Percentiles rank a stretch among this genome's conserved stretches.
phyloP scores from a whole-genome alignment of 106 monocot species.

The Alisma plantagoaquatica region DNA sequence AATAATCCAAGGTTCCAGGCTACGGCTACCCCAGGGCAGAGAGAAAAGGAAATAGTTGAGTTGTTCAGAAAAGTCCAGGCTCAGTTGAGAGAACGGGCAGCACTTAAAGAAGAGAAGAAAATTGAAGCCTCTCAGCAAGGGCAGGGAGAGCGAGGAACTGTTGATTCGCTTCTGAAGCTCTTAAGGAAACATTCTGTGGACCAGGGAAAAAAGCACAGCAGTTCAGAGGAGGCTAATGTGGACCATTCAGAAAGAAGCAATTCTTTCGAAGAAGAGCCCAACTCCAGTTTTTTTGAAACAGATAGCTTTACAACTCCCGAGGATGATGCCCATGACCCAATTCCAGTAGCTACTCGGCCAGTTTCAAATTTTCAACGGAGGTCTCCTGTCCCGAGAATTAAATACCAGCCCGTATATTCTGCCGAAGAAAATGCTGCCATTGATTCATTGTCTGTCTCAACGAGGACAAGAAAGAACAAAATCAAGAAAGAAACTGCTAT shows the following conservation, averaged over 20 bases:
- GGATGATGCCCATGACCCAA: conserved; percentile 15
- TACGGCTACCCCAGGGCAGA: conserved; percentile 57
- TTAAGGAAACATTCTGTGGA: conserved; percentile 66
- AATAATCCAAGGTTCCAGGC: conserved; percentile 48
- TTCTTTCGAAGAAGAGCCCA: conserved; percentile 34
- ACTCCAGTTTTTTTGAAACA: conserved; percentile 28
- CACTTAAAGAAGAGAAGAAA: conserved; percentile 62
- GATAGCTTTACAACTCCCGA: conserved; percentile 23
- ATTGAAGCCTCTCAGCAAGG: conserved; percentile 48
- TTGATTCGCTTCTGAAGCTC: conserved; percentile 76
- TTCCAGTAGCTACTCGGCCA: conserved; percentile 29
- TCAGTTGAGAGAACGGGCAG: conserved; percentile 55
- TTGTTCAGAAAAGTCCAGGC: conserved; percentile 78
- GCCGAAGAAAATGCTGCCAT: conserved; percentile 20
- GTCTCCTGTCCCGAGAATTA: conserved; percentile 71
- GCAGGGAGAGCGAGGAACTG: conserved; percentile 56
- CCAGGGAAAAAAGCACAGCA: conserved; percentile 29
- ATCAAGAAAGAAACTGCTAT: neutral
- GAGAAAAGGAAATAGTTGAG: conserved; percentile 83
- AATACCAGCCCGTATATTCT: conserved; percentile 66
- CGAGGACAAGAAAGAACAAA: conserved; percentile 14
- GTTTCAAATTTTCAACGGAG: conserved; percentile 56
- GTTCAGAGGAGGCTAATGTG: conserved; percentile 17
- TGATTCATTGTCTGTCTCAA: neutral
- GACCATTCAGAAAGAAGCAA: conserved; percentile 30